Base-by-base conservation (phyloP, 2,329 filamentous ascomycete genomes). In the Pestalotiopsis sp. region DNA sequence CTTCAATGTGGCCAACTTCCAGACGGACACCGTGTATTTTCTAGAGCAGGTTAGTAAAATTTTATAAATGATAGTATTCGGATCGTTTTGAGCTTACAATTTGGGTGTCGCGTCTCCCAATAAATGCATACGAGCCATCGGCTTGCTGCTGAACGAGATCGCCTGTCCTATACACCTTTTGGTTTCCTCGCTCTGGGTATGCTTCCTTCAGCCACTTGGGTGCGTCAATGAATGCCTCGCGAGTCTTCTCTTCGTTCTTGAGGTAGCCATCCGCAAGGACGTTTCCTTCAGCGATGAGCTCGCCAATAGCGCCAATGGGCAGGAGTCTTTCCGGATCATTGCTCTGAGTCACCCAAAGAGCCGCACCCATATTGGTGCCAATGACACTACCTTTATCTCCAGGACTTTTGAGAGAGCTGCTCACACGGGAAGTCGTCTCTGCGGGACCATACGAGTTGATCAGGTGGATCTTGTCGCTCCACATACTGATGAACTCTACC, bases 261-360 rank as follows among this genome's bases (percentile, higher is more conserved):
- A 82, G 63, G 65, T 84, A 84, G 1, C 79, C 78, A 20, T 49
- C 38, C 3, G 67, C 67, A 11, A 74, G 57, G 12, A 68, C 69
- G 4, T 38, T 39, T 1, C 74, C 74, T 1, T 58, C 56, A n/a
- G 74, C 69, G 14, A 61, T 57, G 3, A 75, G 52, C 41, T 75
- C 71, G 1, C 74, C 74, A 1, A 69, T 67, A 6, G 63, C 66
- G 1, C 72, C 71, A 5, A 69, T 36, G 9, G 73, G 72, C 13
- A 65, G 20, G 3, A 70, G 69, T 9, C 65, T 59, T 49, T 70
- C 57, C 27, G 57, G 41, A n/a, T 69, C 59, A 2, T 69, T 56
- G 36, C 67, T 63, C 7, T 69, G 49, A 20, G 62, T 65, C 20
- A 69, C 68, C 69, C 69, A 70, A 39, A 27, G 25, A 4, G 52